A percentile compares a stretch with the other conserved stretches of the same genome.
Evolutionary conservation across 2,329 filamentous ascomycete species (phyloP).

Genomic region (Verruconis gallopava): DNA sequence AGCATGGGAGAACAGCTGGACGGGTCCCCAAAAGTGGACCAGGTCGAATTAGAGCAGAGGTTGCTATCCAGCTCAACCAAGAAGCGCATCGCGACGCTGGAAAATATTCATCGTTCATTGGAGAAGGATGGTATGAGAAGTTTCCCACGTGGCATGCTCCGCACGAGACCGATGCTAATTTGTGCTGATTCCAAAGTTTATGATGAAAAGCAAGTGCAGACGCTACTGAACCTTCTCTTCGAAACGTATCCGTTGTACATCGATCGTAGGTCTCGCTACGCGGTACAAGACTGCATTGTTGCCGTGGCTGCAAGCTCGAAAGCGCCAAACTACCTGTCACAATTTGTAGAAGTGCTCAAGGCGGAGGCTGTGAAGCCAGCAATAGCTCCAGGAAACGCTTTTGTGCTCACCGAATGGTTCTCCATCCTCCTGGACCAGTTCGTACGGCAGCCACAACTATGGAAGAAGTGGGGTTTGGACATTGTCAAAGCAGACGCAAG

Average conservation of each 20-base stretch:
- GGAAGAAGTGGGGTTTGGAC: constrained; percentile 52
- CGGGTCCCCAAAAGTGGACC: constrained; percentile 6
- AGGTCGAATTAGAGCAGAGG: constrained; percentile 1
- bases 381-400: constrained; percentile 68
- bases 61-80: constrained; percentile 37
- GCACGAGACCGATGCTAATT: constrained; percentile 5
- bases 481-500: constrained; percentile 58
- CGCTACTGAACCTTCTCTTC: constrained; percentile 62
- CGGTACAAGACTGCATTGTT: constrained; percentile 67
- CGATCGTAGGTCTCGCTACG: constrained; percentile 71
- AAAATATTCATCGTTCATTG: constrained; percentile 30
- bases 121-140: constrained; percentile 25
- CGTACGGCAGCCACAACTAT: constrained; percentile 43
- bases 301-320: constrained; percentile 50
- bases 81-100: constrained; percentile 31
- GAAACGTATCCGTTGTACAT: constrained; percentile 76
- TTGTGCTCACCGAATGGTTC: constrained; percentile 85
- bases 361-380: constrained; percentile 62
- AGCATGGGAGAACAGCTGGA: constrained; percentile 4
- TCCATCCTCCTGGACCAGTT: constrained; percentile 64
- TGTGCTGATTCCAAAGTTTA: constrained; percentile 21
- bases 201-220: constrained; percentile 30
- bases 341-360: constrained; percentile 54
- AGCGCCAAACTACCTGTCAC: constrained; percentile 43
- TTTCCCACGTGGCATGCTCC: background rate